Conservation (phyloP, 305 asterid species). For the Rubia occidens region DNA sequence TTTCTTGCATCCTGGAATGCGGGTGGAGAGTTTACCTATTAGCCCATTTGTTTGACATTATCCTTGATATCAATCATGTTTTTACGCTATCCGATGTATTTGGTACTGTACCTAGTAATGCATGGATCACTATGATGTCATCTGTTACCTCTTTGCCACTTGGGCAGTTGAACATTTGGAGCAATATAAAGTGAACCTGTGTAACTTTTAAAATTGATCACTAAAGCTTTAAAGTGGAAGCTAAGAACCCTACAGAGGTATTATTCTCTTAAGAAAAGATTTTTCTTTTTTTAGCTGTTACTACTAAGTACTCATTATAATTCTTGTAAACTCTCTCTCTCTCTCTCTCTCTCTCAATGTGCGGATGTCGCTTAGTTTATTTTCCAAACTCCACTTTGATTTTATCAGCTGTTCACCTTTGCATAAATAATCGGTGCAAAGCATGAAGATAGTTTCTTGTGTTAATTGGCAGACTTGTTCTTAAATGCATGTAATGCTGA, state of each 20-base stretch:
- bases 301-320: not conserved
- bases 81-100: not conserved
- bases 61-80: not conserved
- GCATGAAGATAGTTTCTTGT: not conserved
- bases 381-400: not conserved
- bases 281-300: too few species aligned
- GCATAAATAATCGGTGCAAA: not conserved
- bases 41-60: not conserved
- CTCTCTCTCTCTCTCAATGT: not conserved
- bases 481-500: not conserved
- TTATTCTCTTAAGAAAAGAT: not conserved
- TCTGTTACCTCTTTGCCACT: not conserved
- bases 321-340: not conserved
- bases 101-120: not conserved
- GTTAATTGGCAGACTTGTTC: not conserved
- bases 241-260: not conserved
- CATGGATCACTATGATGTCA: not conserved
- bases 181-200: not conserved
- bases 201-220: not conserved
- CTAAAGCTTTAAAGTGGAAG: not conserved
- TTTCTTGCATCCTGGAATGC: not conserved
- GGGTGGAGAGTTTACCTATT: not conserved
- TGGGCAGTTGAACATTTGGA: not conserved
- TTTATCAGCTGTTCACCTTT: not conserved
- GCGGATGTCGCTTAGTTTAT: not conserved